Evolutionary conservation across 805 yeast species (phyloP).

Genomic region (Metschnikowia gruessii): DNA sequence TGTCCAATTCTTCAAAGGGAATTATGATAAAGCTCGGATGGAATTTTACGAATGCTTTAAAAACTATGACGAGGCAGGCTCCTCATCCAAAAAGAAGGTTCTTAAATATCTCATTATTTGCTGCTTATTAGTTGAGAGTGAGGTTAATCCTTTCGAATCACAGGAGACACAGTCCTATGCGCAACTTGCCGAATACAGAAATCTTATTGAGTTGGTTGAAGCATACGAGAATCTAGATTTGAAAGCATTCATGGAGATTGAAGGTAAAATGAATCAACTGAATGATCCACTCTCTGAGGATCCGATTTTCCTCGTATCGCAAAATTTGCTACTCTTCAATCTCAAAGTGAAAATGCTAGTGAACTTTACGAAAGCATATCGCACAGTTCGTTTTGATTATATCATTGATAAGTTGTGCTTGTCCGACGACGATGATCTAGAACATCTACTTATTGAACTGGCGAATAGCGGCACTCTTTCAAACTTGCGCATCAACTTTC

Average conservation of each 20-base stretch:
- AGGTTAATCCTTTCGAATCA: slow-evolving; percentile 68
- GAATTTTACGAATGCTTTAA: slow-evolving; percentile 55
- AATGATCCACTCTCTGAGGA: slow-evolving; percentile 30
- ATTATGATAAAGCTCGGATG: slow-evolving; percentile 57
- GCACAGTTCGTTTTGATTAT: slow-evolving; percentile 28
- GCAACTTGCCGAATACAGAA: slow-evolving; percentile 21
- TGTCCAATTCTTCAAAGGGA: slow-evolving; percentile 56
- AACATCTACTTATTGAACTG: slow-evolving; percentile 27
- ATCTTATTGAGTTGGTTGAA: slow-evolving; percentile 28
- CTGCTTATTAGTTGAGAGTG: slow-evolving; percentile 59
- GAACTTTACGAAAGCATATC: slow-evolving; percentile 32
- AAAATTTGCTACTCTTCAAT: slow-evolving; percentile 26
- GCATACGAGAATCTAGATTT: slow-evolving; percentile 33
- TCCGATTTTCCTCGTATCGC: slow-evolving; percentile 29
- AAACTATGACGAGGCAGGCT: slow-evolving; percentile 44
- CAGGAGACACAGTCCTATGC: slow-evolving; percentile 63
- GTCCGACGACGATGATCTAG: slow-evolving; percentile 25
- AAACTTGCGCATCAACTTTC: slow-evolving; percentile 30
- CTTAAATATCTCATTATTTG: slow-evolving; percentile 61
- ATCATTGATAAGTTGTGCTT: slow-evolving; percentile 23
- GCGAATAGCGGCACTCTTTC: slow-evolving; percentile 30
- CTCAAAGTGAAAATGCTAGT: slow-evolving; percentile 31
- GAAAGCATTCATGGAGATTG: slow-evolving; percentile 17
- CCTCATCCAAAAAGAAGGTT: slow-evolving; percentile 48
- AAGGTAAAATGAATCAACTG: slow-evolving; percentile 18